These are phyloP conservation scores for Heliophila coronopifolia DNA, from an alignment of 441 rosid genomes.

Conservation along the genomic window DNA sequence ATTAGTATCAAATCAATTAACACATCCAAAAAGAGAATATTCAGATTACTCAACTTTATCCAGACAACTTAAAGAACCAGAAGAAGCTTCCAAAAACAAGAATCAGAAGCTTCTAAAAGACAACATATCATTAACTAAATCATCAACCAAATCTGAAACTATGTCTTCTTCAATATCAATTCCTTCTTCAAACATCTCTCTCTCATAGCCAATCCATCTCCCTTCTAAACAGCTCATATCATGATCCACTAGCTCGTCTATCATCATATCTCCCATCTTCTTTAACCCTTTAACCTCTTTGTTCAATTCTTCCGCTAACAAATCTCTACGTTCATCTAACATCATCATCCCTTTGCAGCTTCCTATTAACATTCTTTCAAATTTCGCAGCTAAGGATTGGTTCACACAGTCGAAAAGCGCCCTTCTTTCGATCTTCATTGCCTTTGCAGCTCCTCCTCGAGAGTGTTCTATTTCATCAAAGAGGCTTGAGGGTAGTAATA, in stretches of 20 bases:
- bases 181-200: constrained; percentile 54
- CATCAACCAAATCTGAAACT: constrained; percentile 52
- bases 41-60: constrained; percentile 6
- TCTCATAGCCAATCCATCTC: constrained; percentile 74
- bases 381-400: constrained; percentile 58
- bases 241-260: constrained; percentile 83
- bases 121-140: constrained; percentile 48
- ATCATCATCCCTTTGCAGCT: constrained; percentile 39
- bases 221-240: constrained; percentile 82
- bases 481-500: constrained; percentile 49
- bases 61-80: neutral
- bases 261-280: constrained; percentile 72
- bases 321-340: constrained; percentile 46
- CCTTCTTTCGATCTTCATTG: constrained; percentile 40
- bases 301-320: constrained; percentile 64
- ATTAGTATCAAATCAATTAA: too few species aligned
- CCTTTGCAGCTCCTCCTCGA: neutral
- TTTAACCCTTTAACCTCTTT: constrained; percentile 62
- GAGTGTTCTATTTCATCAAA: constrained; percentile 55
- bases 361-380: constrained; percentile 42
- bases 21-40: too few species aligned
- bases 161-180: constrained; percentile 52
- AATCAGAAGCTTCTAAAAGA: neutral
- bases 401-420: constrained; percentile 59
- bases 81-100: neutral